phyloP scores from a whole-genome alignment of 2,329 filamentous ascomycete species.

The Nemania sp. region DNA sequence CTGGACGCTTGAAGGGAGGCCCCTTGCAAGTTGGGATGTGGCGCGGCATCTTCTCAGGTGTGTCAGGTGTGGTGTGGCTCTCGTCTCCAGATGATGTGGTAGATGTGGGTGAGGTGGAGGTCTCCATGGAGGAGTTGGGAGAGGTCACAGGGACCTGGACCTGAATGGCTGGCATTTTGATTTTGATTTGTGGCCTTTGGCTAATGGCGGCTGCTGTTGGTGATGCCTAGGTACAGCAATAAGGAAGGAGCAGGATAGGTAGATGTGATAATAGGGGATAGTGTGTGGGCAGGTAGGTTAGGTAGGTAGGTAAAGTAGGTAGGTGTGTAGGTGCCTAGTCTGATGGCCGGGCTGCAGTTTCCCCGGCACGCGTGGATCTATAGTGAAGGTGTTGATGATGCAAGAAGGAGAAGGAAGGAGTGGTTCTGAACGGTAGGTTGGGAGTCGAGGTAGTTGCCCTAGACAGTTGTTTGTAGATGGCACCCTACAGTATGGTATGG shows the following conservation, averaged over 20 bases:
- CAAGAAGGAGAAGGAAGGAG: constrained; percentile 6
- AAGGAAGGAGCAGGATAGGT: constrained; percentile 19
- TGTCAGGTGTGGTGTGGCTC: constrained; percentile 37
- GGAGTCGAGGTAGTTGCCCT: constrained; percentile 3
- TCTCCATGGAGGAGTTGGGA: constrained; percentile 34
- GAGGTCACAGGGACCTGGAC: constrained; percentile 5
- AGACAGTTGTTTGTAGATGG: constrained; percentile 27
- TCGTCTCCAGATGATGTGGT: constrained; percentile 45
- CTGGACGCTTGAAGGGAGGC: constrained; percentile 54
- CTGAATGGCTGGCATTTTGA: constrained; percentile 29
- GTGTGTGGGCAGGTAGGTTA: background rate
- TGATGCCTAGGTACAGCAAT: background rate
- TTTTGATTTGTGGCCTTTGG: background rate
- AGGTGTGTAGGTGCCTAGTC: background rate
- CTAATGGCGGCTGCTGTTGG: background rate
- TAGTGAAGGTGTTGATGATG: background rate
- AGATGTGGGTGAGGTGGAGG: constrained; percentile 24
- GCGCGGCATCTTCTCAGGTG: constrained; percentile 40
- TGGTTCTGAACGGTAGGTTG: constrained; percentile 1
- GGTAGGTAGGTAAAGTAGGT: background rate
- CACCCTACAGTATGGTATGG: constrained; percentile 6
- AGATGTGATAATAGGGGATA: background rate
- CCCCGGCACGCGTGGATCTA: background rate
- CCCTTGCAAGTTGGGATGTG: constrained; percentile 36
- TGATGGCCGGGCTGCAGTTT: background rate